These are phyloP conservation scores for Phyllosticta capitalensis DNA, from an alignment of 2,329 filamentous ascomycete genomes.

Conservation along the genomic window DNA sequence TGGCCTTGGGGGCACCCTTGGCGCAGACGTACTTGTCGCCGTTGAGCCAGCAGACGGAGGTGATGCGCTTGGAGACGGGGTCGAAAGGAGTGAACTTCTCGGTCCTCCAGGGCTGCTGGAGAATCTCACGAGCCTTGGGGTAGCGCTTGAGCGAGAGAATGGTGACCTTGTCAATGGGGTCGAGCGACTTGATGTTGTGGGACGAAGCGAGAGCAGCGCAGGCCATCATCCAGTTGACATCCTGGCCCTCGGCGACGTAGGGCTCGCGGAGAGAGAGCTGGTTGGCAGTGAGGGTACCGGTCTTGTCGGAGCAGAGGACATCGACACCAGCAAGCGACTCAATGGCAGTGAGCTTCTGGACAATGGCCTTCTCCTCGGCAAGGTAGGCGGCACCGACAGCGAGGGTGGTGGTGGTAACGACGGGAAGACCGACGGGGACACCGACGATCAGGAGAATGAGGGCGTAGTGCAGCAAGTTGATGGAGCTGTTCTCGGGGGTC, in stretches of 20 bases:
- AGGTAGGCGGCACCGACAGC: slow-evolving; percentile 70
- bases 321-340: slow-evolving; percentile 67
- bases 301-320: slow-evolving; percentile 75
- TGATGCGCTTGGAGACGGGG: slow-evolving; percentile 72
- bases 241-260: slow-evolving; percentile 65
- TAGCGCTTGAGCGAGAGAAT: slow-evolving; percentile 67
- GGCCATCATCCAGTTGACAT: slow-evolving; percentile 80
- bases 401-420: slow-evolving; percentile 68
- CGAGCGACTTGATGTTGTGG: slow-evolving; percentile 69
- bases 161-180: slow-evolving; percentile 72
- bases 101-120: slow-evolving; percentile 64
- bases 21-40: slow-evolving; percentile 63
- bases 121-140: slow-evolving; percentile 67
- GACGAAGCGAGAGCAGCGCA: slow-evolving; percentile 67
- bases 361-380: slow-evolving; percentile 68
- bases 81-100: slow-evolving; percentile 72
- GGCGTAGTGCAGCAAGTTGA: slow-evolving; percentile 59
- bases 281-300: slow-evolving; percentile 65
- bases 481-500: slow-evolving; percentile 46
- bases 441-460: slow-evolving; percentile 66
- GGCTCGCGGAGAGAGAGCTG: slow-evolving; percentile 69
- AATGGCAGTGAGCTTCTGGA: slow-evolving; percentile 71
- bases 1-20: slow-evolving; percentile 70
- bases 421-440: slow-evolving; percentile 70
- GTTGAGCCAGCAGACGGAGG: slow-evolving; percentile 57